These are phyloP conservation scores for Starmerella asiatica DNA, from an alignment of 805 yeast species.

Conservation along the genomic window DNA sequence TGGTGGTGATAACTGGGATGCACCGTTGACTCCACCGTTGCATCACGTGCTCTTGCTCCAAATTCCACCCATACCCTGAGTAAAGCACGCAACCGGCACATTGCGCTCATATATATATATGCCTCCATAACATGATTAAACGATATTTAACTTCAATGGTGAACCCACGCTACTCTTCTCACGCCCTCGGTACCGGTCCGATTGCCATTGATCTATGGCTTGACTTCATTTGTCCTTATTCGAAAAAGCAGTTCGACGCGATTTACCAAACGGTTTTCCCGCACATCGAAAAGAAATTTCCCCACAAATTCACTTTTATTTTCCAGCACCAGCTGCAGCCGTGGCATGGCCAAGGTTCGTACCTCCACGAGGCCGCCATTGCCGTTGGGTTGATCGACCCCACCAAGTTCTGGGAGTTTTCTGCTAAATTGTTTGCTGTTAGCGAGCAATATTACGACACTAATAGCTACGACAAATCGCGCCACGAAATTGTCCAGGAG, in stretches of 20 bases:
- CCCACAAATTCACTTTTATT: slow-evolving; percentile 44
- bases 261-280: slow-evolving; percentile 41
- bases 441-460: slow-evolving; percentile 48
- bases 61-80: no score
- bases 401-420: slow-evolving; percentile 42
- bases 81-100: background rate
- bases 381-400: slow-evolving; percentile 50
- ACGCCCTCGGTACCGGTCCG: slow-evolving; percentile 18
- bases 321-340: slow-evolving; percentile 73
- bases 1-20: no score
- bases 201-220: slow-evolving; percentile 21
- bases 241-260: slow-evolving; percentile 49
- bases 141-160: slow-evolving; percentile 11
- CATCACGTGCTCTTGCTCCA: no score
- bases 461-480: slow-evolving; percentile 38
- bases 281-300: slow-evolving; percentile 32
- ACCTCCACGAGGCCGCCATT: slow-evolving; percentile 56
- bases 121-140: background rate
- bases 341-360: slow-evolving; percentile 70
- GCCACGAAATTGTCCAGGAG: slow-evolving; percentile 42
- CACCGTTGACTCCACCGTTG: no score
- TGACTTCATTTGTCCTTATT: slow-evolving; percentile 48
- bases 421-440: slow-evolving; percentile 42
- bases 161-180: slow-evolving; percentile 17
- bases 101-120: background rate